These are phyloP conservation scores for Aureobasidium vineae DNA, from an alignment of 2,329 filamentous ascomycete genomes.

Conservation along the genomic window DNA sequence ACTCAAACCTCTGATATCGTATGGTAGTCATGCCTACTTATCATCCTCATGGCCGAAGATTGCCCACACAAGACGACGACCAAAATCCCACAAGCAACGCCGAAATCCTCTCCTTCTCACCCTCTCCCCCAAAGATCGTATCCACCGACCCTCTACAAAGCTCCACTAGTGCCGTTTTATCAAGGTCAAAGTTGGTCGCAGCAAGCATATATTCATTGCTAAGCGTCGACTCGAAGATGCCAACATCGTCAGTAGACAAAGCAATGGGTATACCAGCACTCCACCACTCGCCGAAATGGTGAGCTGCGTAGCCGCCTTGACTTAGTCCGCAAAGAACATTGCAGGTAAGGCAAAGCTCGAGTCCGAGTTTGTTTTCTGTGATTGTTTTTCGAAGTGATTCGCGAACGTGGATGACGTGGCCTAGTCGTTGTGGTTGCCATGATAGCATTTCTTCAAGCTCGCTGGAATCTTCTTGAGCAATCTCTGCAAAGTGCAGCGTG, in stretches of 20 bases:
- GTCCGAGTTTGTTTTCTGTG: constrained; percentile 52
- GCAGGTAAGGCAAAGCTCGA: constrained; percentile 77
- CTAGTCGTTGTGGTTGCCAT: constrained; percentile 67
- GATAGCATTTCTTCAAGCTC: constrained; percentile 65
- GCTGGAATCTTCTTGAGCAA: constrained; percentile 53
- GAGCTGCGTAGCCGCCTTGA: constrained; percentile 60
- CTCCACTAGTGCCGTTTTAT: constrained; percentile 47
- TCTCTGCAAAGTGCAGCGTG: constrained; percentile 78
- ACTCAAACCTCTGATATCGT: no score
- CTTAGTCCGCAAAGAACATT: constrained; percentile 77
- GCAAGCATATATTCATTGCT: constrained; percentile 76
- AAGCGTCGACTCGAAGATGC: constrained; percentile 72
- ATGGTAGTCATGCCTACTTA: no score
- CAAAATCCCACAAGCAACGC: constrained; percentile 30
- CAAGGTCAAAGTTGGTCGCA: constrained; percentile 65
- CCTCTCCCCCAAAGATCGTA: constrained; percentile 64
- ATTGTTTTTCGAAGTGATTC: neutral
- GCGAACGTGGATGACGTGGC: constrained; percentile 63
- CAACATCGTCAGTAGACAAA: constrained; percentile 79
- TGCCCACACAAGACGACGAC: neutral
- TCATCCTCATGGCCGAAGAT: neutral
- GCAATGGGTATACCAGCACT: constrained; percentile 59
- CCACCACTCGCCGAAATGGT: constrained; percentile 76
- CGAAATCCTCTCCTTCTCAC: constrained; percentile 58
- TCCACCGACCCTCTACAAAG: constrained; percentile 62